Percentiles rank a stretch among this genome's conserved stretches.
These are phyloP conservation scores for Cnidoscolus chayamansa DNA, from an alignment of 441 rosid species.

Conservation along the genomic window DNA sequence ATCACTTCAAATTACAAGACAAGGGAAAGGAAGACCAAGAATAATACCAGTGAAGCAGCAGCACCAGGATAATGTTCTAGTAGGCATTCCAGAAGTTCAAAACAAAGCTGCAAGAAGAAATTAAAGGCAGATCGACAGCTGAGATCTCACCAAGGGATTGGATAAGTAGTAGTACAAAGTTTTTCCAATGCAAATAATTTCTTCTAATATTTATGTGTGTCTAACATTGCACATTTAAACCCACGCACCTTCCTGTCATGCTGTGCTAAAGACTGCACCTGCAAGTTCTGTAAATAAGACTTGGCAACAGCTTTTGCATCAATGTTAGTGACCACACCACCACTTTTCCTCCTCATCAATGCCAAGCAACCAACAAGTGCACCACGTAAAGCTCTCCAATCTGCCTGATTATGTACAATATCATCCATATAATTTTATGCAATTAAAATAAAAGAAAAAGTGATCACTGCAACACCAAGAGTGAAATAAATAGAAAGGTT, in stretches of 20 bases:
- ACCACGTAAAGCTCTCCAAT: slow-evolving; percentile 88
- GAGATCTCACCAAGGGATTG: slow-evolving; percentile 21
- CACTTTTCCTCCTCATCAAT: slow-evolving; percentile 53
- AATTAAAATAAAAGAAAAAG: slow-evolving; percentile 7
- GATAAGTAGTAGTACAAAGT: neutral
- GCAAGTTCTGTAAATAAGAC: slow-evolving; percentile 51
- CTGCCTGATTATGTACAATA: slow-evolving; percentile 62
- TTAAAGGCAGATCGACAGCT: slow-evolving; percentile 20
- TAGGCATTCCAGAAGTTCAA: slow-evolving; percentile 79
- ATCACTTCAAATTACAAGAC: slow-evolving; percentile 10
- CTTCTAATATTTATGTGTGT: neutral
- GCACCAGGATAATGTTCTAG: slow-evolving; percentile 54
- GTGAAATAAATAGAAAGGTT: slow-evolving; percentile 1
- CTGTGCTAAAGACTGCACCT: slow-evolving; percentile 73
- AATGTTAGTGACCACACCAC: slow-evolving; percentile 42
- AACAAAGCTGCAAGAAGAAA: slow-evolving; percentile 63
- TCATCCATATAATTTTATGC: slow-evolving; percentile 32
- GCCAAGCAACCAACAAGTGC: slow-evolving; percentile 93
- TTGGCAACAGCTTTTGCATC: slow-evolving; percentile 67
- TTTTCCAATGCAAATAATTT: slow-evolving; percentile 6
- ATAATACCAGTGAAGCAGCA: slow-evolving; percentile 53
- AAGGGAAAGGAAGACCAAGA: slow-evolving; percentile 21
- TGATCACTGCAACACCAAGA: neutral
- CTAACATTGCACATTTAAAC: neutral
- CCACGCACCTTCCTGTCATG: slow-evolving; percentile 71